Conservation (phyloP, 2,329 filamentous ascomycete species). For the Magnaporthales sp. region DNA sequence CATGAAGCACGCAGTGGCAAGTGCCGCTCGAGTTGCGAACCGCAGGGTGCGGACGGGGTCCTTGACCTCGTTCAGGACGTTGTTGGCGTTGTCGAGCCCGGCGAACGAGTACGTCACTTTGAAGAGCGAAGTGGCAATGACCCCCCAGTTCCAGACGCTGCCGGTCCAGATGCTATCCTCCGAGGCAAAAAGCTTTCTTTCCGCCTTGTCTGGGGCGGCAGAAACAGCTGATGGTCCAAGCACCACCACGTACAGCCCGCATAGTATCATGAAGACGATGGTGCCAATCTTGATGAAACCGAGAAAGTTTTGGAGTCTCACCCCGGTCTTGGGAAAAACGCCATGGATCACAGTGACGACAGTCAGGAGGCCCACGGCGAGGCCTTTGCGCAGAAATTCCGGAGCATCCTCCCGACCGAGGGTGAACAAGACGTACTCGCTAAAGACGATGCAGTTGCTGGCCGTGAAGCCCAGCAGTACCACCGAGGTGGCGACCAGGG, state of each 20-base stretch:
- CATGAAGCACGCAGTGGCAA: slow-evolving; percentile 50
- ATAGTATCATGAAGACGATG: slow-evolving; percentile 51
- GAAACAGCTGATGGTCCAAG: slow-evolving; percentile 22
- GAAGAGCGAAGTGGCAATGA: slow-evolving; percentile 58
- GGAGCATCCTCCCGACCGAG: slow-evolving; percentile 38
- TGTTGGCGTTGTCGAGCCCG: slow-evolving; percentile 58
- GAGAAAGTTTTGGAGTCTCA: slow-evolving; percentile 50
- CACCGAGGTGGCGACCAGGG: slow-evolving; percentile 53
- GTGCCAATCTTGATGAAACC: slow-evolving; percentile 56
- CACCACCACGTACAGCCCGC: slow-evolving; percentile 49
- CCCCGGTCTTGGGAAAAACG: slow-evolving; percentile 45
- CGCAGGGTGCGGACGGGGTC: slow-evolving; percentile 58
- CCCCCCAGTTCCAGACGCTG: slow-evolving; percentile 61
- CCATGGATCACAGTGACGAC: slow-evolving; percentile 50
- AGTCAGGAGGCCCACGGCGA: slow-evolving; percentile 49
- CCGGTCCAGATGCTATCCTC: slow-evolving; percentile 53
- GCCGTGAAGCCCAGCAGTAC: slow-evolving; percentile 59
- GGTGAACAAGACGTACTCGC: slow-evolving; percentile 55
- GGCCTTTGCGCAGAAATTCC: slow-evolving; percentile 40
- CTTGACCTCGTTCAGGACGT: slow-evolving; percentile 63
- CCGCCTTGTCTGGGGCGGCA: not conserved
- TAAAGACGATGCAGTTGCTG: slow-evolving; percentile 62
- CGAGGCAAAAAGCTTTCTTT: slow-evolving; percentile 9
- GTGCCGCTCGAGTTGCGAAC: slow-evolving; percentile 49
- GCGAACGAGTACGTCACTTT: slow-evolving; percentile 64